Conservation (phyloP, 768 basidiomycete species). For the Agaricus sinodeliciosus region DNA sequence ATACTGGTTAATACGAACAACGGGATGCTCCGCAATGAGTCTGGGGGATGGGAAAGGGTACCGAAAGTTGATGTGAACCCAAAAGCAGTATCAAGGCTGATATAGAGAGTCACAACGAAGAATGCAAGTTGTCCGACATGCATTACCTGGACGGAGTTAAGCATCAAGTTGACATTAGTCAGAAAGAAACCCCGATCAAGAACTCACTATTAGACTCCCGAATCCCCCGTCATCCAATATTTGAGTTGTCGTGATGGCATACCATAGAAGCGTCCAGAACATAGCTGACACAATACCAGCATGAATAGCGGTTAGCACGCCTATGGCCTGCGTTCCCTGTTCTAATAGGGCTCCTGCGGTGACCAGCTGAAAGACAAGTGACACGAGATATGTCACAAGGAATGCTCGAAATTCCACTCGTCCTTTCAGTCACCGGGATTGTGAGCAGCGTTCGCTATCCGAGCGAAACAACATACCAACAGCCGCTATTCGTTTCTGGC, state of each 20-base stretch:
- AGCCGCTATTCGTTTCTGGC: slow-evolving; percentile 64
- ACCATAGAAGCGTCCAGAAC: slow-evolving; percentile 64
- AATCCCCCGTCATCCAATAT: slow-evolving; percentile 77
- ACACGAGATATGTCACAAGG: slow-evolving; percentile 50
- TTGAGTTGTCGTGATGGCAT: slow-evolving; percentile 65
- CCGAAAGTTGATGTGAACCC: slow-evolving; percentile 51
- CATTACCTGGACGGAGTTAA: slow-evolving; percentile 38
- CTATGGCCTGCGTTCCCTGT: slow-evolving; percentile 63
- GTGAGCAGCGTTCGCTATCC: neutral
- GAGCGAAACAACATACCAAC: slow-evolving; percentile 48
- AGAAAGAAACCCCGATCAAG: neutral
- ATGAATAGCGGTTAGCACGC: slow-evolving; percentile 63
- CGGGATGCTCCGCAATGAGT: slow-evolving; percentile 50
- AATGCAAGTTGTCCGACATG: slow-evolving; percentile 41
- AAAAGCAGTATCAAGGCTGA: slow-evolving; percentile 71
- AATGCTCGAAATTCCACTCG: slow-evolving; percentile 58
- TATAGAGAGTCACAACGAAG: slow-evolving; percentile 66
- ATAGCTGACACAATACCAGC: slow-evolving; percentile 62
- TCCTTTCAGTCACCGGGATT: neutral
- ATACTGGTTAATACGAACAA: slow-evolving; percentile 67
- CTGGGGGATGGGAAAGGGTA: slow-evolving; percentile 41
- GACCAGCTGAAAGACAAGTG: slow-evolving; percentile 63
- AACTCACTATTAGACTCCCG: slow-evolving; percentile 46
- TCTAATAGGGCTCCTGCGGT: slow-evolving; percentile 63
- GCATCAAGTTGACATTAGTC: neutral